Conservation (phyloP, 2,329 filamentous ascomycete species). For the Tolypocladium inflatum region DNA sequence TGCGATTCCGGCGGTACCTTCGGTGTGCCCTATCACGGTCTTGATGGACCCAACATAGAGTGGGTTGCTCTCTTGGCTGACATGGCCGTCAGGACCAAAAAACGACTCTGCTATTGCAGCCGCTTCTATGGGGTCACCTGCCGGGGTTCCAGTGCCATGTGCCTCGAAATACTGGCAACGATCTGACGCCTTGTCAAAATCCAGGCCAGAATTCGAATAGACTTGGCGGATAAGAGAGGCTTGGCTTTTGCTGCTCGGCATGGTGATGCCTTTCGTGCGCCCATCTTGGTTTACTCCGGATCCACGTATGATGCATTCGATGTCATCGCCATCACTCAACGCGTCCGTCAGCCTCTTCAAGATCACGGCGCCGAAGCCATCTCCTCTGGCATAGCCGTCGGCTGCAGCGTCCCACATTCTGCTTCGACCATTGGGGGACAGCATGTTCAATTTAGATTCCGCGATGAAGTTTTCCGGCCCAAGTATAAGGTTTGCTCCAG, state of each 20-base stretch:
- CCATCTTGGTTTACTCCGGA: slow-evolving; percentile 30
- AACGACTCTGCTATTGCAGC: slow-evolving; percentile 29
- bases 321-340: slow-evolving; percentile 29
- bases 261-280: slow-evolving; percentile 26
- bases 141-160: slow-evolving; percentile 29
- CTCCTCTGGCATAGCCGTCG: slow-evolving; percentile 37
- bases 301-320: slow-evolving; percentile 22
- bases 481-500: slow-evolving; percentile 30
- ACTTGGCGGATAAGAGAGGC: slow-evolving; percentile 14
- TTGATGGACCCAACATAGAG: slow-evolving; percentile 16
- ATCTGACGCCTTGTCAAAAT: slow-evolving; percentile 16
- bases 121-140: slow-evolving; percentile 15
- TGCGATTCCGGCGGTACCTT: slow-evolving; percentile 14
- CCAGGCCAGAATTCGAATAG: slow-evolving; percentile 22
- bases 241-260: slow-evolving; percentile 7
- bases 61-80: too few species aligned
- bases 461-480: slow-evolving; percentile 8
- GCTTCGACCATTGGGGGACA: slow-evolving; percentile 1
- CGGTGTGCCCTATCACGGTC: slow-evolving; percentile 14
- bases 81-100: slow-evolving; percentile 12
- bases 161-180: slow-evolving; percentile 32
- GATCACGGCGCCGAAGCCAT: slow-evolving; percentile 25
- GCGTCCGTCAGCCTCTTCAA: slow-evolving; percentile 35
- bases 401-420: slow-evolving; percentile 27
- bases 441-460: slow-evolving; percentile 4